Base-by-base conservation (phyloP, 2,329 filamentous ascomycete species). In the Teratosphaeria zuluensis region DNA sequence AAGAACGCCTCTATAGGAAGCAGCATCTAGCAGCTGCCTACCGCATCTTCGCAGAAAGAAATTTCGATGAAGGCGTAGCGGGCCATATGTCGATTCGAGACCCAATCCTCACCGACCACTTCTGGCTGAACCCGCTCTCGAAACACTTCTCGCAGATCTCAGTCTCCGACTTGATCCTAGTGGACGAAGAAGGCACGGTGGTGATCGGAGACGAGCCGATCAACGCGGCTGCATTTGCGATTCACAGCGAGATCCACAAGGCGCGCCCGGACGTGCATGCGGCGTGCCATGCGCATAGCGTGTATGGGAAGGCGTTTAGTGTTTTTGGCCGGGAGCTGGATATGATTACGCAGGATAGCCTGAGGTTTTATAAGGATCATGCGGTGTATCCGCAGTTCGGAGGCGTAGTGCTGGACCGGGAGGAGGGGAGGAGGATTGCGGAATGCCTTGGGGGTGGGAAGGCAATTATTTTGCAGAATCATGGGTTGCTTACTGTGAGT, bases 301-400 rank as follows among this genome's bases (percentile, higher is more conserved):
- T 76, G 1, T 73, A 77, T 58, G 78, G 77, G 4, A 79, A 78
- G 61, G 77, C 77, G 0, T 80, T 73, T 56, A 74, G 71, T 19
- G 75, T 73, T 0, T 80, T 80, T 64, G 77, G 77, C 0, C 65
- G 73, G 32, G 69, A 74, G 58, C 66, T 62, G 38, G 74, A 77
- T 21, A 77, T 76, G 63, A 77, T 79, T 33, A 80, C 76, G 0
- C 78, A 80, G 59, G 78, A 80, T 59, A 72, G 72, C 42, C 63
- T 77, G 54, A 66, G 75, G 2, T 79, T 77, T 63, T 74, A 76
- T 58, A 64, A 72, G 53, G 64, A 68, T 53, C 74, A 77, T 62
- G 69, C 70, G 53, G 75, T 78, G 8, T 79, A 79, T 60, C 63
- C 70, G 4, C 69, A 70, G 11, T 80, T 78, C 61, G 75, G 76